phyloP scores from a whole-genome alignment of 805 yeast species.

The Candida ipomoeae region DNA sequence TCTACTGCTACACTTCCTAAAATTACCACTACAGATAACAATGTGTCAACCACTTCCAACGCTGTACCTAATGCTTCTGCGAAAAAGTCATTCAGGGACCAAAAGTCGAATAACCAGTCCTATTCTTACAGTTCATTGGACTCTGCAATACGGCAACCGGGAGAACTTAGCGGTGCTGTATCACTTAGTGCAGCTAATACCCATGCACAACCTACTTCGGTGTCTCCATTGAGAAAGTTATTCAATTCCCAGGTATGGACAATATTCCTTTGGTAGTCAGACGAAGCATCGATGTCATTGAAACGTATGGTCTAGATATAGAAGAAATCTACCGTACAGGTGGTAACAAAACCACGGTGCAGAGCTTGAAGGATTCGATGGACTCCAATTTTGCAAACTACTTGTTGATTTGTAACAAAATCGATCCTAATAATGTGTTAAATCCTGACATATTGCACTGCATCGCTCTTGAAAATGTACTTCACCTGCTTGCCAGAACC shows the following conservation, averaged over 20 bases:
- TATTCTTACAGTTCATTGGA: conserved; percentile 28
- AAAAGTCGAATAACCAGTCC: background rate
- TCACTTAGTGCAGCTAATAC: conserved; percentile 19
- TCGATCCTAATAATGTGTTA: conserved; percentile 42
- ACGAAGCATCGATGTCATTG: conserved; percentile 83
- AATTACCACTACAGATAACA: background rate
- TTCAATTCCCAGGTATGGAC: conserved; percentile 76
- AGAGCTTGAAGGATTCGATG: conserved; percentile 65
- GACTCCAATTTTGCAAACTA: conserved; percentile 71
- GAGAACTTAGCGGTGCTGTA: conserved; percentile 34
- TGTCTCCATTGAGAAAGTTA: conserved; percentile 66
- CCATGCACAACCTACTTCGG: conserved; percentile 57
- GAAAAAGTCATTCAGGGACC: conserved; percentile 2
- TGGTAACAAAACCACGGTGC: conserved; percentile 72
- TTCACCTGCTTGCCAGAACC: conserved; percentile 84
- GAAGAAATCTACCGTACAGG: conserved; percentile 89
- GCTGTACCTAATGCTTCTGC: background rate
- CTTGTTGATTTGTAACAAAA: conserved; percentile 37
- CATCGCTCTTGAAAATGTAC: conserved; percentile 78
- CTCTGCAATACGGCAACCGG: conserved; percentile 26
- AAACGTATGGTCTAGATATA: conserved; percentile 72
- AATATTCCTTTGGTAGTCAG: conserved; percentile 88
- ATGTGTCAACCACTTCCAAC: background rate
- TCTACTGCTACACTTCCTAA: background rate
- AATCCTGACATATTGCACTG: conserved; percentile 84